A percentile compares a stretch with the other conserved stretches of the same genome.
Conservation (phyloP, 169 alveolate genomes). For the Ichthyophthirius multifiliis region DNA sequence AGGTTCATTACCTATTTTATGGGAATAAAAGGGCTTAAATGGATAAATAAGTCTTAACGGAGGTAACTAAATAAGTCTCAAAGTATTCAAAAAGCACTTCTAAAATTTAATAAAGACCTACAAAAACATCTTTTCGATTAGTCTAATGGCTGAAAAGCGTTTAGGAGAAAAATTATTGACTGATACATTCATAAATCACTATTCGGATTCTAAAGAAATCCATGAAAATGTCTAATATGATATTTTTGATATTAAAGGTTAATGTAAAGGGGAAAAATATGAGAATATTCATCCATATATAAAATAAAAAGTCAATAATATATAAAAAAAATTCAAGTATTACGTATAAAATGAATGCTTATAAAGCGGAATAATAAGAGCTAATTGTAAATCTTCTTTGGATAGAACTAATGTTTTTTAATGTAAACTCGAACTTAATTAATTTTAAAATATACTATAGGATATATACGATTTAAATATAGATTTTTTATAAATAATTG, state of each 20-base stretch:
- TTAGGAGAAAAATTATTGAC: conserved; percentile 7
- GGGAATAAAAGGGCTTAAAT: conserved; percentile 14
- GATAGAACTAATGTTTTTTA: conserved; percentile 20
- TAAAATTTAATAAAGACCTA: background rate
- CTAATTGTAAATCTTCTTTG: conserved; percentile 8
- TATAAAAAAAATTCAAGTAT: background rate
- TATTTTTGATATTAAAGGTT: background rate
- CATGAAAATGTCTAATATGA: background rate
- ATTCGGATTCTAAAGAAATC: background rate
- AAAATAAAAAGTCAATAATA: background rate
- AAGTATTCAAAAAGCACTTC: conserved; percentile 12
- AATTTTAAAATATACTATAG: background rate
- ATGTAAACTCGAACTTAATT: background rate
- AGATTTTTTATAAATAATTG: background rate
- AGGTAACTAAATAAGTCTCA: background rate
- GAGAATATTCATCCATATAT: conserved; percentile 13
- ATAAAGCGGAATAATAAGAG: conserved; percentile 2
- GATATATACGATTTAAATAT: background rate
- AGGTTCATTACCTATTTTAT: conserved; percentile 11
- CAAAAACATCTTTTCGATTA: background rate
- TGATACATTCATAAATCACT: background rate
- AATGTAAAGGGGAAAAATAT: background rate
- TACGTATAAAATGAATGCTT: background rate
- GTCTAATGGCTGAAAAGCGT: background rate
- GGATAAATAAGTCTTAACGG: background rate